phyloP scores from a whole-genome alignment of 495 filamentous ascomycete species.

The Schizothecium vesticola region DNA sequence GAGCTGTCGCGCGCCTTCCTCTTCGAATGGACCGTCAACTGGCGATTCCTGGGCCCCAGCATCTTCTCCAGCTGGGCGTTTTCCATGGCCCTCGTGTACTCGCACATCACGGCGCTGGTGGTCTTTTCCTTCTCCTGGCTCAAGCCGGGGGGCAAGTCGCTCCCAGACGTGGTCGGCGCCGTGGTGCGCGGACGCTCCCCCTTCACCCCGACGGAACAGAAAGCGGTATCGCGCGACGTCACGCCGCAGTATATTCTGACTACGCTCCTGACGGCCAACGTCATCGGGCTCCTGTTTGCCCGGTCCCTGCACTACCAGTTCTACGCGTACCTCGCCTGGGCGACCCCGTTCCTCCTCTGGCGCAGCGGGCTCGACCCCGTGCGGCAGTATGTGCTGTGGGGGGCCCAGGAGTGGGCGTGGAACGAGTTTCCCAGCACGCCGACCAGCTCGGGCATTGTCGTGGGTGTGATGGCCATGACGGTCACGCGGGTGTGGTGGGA shows the following conservation, averaged over 20 bases:
- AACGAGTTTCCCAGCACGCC: conserved; percentile 91
- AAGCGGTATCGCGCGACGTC: conserved; percentile 50
- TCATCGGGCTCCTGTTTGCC: conserved; percentile 84
- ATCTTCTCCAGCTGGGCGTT: conserved; percentile 73
- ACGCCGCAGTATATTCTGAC: conserved; percentile 74
- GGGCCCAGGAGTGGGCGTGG: conserved; percentile 91
- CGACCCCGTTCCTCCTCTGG: conserved; percentile 89
- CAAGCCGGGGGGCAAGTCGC: conserved; percentile 40
- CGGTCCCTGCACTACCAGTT: conserved; percentile 95
- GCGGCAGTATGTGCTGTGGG: conserved; percentile 69
- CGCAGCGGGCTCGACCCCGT: conserved; percentile 67
- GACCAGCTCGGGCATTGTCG: conserved; percentile 69
- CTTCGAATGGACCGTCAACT: conserved; percentile 98
- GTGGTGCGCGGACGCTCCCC: conserved; percentile 50
- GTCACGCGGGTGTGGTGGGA: conserved; percentile 62
- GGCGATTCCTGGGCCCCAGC: conserved; percentile 84
- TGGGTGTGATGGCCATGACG: conserved; percentile 60
- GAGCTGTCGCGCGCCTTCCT: conserved; percentile 85
- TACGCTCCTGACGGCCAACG: conserved; percentile 70
- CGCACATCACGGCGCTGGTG: conserved; percentile 61
- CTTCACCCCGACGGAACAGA: conserved; percentile 46
- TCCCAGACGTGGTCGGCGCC: conserved; percentile 46
- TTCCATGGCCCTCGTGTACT: conserved; percentile 57
- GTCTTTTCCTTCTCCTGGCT: conserved; percentile 49
- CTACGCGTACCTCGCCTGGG: conserved; percentile 88